phyloP scores from a whole-genome alignment of 78 protist species.

The Speleostelium caveatum region DNA sequence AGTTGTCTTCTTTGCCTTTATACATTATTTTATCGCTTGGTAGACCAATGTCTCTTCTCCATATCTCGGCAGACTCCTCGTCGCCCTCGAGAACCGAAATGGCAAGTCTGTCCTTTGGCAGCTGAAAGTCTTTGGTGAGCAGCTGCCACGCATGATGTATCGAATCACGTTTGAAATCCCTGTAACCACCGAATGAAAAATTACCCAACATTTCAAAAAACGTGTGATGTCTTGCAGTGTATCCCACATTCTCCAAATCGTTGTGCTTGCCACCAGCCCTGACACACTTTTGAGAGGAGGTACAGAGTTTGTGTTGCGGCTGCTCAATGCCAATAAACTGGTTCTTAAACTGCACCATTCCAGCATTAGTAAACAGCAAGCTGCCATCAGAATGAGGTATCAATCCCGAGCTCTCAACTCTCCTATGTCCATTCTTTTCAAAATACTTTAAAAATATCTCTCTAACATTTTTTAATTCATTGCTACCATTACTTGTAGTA shows the following conservation, averaged over 20 bases:
- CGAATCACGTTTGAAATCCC: slow-evolving; percentile 56
- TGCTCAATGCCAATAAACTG: slow-evolving; percentile 31
- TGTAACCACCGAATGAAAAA: slow-evolving; percentile 82
- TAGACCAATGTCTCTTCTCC: slow-evolving; percentile 67
- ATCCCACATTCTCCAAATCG: slow-evolving; percentile 89
- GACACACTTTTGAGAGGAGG: slow-evolving; percentile 77
- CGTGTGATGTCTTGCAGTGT: slow-evolving; percentile 90
- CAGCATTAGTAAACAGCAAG: slow-evolving; percentile 83
- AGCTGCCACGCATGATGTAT: slow-evolving; percentile 83
- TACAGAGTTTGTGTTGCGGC: slow-evolving; percentile 3
- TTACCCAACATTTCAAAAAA: slow-evolving; percentile 91
- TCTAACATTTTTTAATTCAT: slow-evolving; percentile 50
- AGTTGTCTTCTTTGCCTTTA: slow-evolving; percentile 78
- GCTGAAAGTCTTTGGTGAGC: slow-evolving; percentile 42
- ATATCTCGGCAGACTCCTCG: slow-evolving; percentile 63
- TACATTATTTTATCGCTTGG: slow-evolving; percentile 51
- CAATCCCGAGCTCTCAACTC: slow-evolving; percentile 24
- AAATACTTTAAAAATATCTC: slow-evolving; percentile 53
- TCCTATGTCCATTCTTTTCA: slow-evolving; percentile 54
- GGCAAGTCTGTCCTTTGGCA: slow-evolving; percentile 59
- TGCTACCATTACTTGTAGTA: no score
- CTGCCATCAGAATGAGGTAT: slow-evolving; percentile 75
- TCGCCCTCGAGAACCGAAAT: slow-evolving; percentile 80
- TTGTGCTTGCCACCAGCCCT: slow-evolving; percentile 88
- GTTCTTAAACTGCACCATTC: slow-evolving; percentile 71